phyloP scores from a whole-genome alignment of 805 yeast species.

The Myxozyma geophila region DNA sequence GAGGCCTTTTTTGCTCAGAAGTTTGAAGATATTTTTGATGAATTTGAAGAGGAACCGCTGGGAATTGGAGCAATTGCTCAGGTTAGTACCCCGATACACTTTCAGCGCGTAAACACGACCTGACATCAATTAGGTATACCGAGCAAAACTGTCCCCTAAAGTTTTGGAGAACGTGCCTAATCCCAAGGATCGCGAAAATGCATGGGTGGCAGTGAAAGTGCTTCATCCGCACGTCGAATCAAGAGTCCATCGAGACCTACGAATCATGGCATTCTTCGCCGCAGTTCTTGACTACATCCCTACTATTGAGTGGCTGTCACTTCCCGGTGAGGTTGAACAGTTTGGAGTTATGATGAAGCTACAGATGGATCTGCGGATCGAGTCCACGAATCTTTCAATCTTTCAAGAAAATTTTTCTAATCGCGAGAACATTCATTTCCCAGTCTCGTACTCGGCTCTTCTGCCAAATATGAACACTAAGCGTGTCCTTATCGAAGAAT shows the following conservation, averaged over 20 bases:
- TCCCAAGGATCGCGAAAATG: conserved; percentile 31
- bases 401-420: conserved; percentile 72
- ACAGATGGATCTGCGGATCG: conserved; percentile 89
- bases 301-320: conserved; percentile 95
- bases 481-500: conserved; percentile 84
- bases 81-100: background rate
- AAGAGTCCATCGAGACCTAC: conserved; percentile 76
- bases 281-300: conserved; percentile 70
- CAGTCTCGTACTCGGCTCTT: conserved; percentile 64
- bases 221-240: conserved; percentile 84
- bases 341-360: conserved; percentile 83
- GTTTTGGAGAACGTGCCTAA: conserved; percentile 25
- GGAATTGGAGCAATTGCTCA: conserved; percentile 99
- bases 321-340: conserved; percentile 92
- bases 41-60: conserved; percentile 72
- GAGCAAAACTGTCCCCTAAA: conserved; percentile 61
- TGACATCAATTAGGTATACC: conserved; percentile 56
- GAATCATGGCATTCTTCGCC: conserved; percentile 84
- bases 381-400: conserved; percentile 74
- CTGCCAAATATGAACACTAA: conserved; percentile 53
- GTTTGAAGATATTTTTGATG: conserved; percentile 79
- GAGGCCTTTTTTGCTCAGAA: conserved; percentile 59
- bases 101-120: too few relatives aligned
- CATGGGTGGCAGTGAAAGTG: conserved; percentile 84
- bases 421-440: conserved; percentile 71